Evolutionary conservation across 805 yeast genomes (phyloP), one percentile per base, ranked within the genome.

Genomic region (Saccharomycopsis capsularis): DNA sequence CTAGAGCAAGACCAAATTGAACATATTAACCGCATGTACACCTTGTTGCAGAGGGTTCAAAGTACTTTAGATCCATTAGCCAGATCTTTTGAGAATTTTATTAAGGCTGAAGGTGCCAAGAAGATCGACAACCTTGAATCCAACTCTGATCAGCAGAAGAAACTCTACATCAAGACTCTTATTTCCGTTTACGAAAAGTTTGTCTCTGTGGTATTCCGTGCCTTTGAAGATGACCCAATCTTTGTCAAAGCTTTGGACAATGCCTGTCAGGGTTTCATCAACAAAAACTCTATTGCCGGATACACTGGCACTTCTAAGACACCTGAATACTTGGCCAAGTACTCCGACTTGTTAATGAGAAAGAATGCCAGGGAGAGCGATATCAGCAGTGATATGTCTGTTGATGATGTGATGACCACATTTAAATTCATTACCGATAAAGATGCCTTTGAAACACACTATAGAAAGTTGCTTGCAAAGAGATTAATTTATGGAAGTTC

Each of bases 401-500:
- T 85, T 42, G 90, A 85, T 57, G 93, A 90, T 60, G 76, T 93
- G 58, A 86, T 91, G 85, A 77, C 82, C 15, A 73, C 93, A 24
- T 87, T 93, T 72, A 82, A 82, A 60, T 91, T 85, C 62, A 75
- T 95, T 51, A 89, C 86, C 40, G 98, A 93, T 63, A 90, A 89
- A 64, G 98, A 95, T 69, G 86, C 93, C 38, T 95, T 93, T 67
- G 98, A 93, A 68, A 84, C 82, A 53, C 85, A 86, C 69, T 93
- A 93, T 66, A 81, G 97, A 65, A 79, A 97, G 55, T 71, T 84
- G 61, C 74, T 93, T 58, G 91, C 98, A 9, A 85, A 84, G 63
- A 78, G 99, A 63, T 75, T 93, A 57, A 90, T 93, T 59, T 83
- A 85, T 61, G 85, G 89, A 57, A 79, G 93, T 18, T 84, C 95